Conservation (phyloP, 2,329 filamentous ascomycete species). For the Rasamsonia emersonii region DNA sequence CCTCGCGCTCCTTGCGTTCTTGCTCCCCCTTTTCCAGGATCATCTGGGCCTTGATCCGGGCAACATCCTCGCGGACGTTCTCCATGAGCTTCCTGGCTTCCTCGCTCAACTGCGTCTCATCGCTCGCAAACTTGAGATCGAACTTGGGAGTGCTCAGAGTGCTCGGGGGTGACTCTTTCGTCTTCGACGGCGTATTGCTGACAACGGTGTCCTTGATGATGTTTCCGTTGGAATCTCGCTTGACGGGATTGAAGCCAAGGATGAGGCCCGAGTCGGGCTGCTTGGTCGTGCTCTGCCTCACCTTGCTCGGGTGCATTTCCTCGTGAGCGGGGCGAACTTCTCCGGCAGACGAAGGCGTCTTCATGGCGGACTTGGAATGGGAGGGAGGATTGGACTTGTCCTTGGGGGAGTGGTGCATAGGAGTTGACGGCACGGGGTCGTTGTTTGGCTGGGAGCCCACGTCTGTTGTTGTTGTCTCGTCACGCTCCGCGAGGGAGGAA, state of each 20-base stretch:
- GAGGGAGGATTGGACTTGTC: conserved; percentile 24
- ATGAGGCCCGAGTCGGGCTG: conserved; percentile 70
- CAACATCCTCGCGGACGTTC: conserved; percentile 63
- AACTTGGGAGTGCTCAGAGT: conserved; percentile 37
- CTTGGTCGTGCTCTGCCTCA: conserved; percentile 65
- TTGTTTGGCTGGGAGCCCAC: conserved; percentile 19
- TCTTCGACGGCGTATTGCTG: conserved; percentile 36
- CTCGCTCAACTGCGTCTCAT: conserved; percentile 37
- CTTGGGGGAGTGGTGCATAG: conserved; percentile 11
- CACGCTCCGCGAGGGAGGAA: conserved; percentile 38
- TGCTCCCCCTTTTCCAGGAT: conserved; percentile 53
- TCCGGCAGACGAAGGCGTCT: conserved; percentile 43
- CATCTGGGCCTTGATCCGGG: conserved; percentile 61
- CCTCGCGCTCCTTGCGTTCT: conserved; percentile 36
- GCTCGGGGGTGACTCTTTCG: conserved; percentile 22
- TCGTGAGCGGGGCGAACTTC: conserved; percentile 61
- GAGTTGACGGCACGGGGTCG: conserved; percentile 14
- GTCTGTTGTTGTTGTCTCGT: conserved; percentile 33
- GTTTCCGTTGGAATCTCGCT: conserved; percentile 32
- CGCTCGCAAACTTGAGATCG: conserved; percentile 37
- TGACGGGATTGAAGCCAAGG: conserved; percentile 73
- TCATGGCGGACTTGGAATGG: conserved; percentile 18
- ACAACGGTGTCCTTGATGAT: conserved; percentile 19
- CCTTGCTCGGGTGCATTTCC: conserved; percentile 88
- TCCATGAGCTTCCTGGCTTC: conserved; percentile 51